These are phyloP conservation scores for Strigomonas culicis DNA, from an alignment of 208 protist genomes.

Conservation along the genomic window DNA sequence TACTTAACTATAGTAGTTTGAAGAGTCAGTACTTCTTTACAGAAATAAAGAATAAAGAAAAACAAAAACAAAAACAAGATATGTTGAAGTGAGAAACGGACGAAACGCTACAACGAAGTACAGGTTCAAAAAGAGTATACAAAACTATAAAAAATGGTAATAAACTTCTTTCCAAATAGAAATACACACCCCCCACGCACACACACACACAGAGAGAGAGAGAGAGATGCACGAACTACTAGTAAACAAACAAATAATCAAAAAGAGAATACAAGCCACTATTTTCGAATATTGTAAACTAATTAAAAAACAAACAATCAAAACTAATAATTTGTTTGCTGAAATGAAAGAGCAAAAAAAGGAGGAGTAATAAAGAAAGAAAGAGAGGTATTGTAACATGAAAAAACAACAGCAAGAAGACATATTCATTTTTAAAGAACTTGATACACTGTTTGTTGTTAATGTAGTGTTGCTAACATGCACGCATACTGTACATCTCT, in stretches of 20 bases:
- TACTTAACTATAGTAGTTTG: neutral
- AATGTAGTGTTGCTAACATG: no score
- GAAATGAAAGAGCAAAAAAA: slow-evolving; percentile 1
- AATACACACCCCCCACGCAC: neutral
- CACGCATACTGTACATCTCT: neutral
- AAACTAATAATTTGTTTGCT: neutral
- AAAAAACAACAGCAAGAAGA: slow-evolving; percentile 1
- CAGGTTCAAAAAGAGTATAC: neutral
- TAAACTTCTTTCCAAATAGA: neutral
- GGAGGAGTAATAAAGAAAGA: neutral
- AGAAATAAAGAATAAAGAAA: slow-evolving; percentile 8
- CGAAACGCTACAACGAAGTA: neutral
- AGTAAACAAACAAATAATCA: slow-evolving; percentile 5
- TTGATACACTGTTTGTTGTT: neutral
- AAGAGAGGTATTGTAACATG: neutral
- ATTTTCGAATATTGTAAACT: neutral
- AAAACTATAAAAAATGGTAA: slow-evolving; percentile 10
- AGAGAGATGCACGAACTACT: neutral
- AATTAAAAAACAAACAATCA: neutral
- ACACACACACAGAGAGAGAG: neutral
- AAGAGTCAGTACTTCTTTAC: neutral
- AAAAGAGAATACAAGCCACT: neutral
- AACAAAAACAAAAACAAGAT: slow-evolving; percentile 8
- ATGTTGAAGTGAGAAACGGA: neutral
- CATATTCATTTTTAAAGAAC: neutral